Percentiles rank a stretch among this genome's conserved stretches.
phyloP scores from a whole-genome alignment of 495 filamentous ascomycete species.

The Cryomyces minteri region DNA sequence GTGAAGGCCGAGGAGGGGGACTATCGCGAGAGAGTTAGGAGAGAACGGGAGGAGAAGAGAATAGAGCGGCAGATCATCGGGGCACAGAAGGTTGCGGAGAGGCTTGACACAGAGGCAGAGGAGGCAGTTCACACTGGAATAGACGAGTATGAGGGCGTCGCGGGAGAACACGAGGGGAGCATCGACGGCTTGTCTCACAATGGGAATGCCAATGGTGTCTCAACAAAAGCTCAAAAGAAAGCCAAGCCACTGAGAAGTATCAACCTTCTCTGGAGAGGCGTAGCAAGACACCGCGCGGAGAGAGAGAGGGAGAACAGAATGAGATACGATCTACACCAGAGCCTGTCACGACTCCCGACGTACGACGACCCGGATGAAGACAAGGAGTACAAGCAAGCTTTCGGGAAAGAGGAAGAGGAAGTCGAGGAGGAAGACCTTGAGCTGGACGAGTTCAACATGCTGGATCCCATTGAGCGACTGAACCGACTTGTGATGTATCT shows the following conservation, averaged over 20 bases:
- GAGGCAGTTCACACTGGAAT: slow-evolving; percentile 5
- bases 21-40: slow-evolving; percentile 54
- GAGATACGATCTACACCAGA: slow-evolving; percentile 51
- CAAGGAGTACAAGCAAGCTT: slow-evolving; percentile 33
- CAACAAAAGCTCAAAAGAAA: slow-evolving; percentile 12
- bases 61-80: slow-evolving; percentile 46
- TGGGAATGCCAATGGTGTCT: neutral
- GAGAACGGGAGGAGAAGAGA: slow-evolving; percentile 53
- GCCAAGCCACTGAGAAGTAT: slow-evolving; percentile 39
- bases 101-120: slow-evolving; percentile 36
- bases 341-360: slow-evolving; percentile 31
- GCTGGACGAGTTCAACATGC: slow-evolving; percentile 62
- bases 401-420: slow-evolving; percentile 42
- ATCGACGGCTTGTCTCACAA: neutral
- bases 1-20: slow-evolving; percentile 51
- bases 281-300: slow-evolving; percentile 48
- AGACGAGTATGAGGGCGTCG: slow-evolving; percentile 1
- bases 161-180: neutral
- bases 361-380: slow-evolving; percentile 36
- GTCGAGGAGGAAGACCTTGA: slow-evolving; percentile 70
- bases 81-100: slow-evolving; percentile 69
- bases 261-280: slow-evolving; percentile 62
- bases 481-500: slow-evolving; percentile 45
- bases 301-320: slow-evolving; percentile 50
- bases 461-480: slow-evolving; percentile 45